phyloP scores from a whole-genome alignment of 176 grass and related monocot genomes.

The Bothriochloa decipiens region DNA sequence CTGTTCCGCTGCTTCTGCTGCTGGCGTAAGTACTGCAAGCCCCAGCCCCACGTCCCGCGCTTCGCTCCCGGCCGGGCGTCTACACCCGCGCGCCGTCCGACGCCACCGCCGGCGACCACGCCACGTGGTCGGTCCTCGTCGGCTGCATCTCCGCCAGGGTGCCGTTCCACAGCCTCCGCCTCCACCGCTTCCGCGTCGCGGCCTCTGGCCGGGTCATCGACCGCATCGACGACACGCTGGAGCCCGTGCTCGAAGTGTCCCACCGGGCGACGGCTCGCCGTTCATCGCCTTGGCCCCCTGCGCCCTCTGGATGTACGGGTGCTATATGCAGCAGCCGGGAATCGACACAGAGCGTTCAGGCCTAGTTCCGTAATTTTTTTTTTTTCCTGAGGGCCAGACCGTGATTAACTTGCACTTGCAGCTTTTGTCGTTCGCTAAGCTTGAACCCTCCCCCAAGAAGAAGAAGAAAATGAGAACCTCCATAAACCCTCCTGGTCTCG shows the following conservation, averaged over 20 bases:
- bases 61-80: neutral
- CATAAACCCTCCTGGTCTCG: too few relatives aligned
- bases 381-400: too few relatives aligned
- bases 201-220: neutral
- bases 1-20: too few relatives aligned
- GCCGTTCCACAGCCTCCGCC: neutral
- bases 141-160: neutral
- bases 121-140: neutral
- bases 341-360: neutral
- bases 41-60: too few relatives aligned
- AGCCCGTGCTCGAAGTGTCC: neutral
- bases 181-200: neutral
- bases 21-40: too few relatives aligned
- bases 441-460: conserved; percentile 22
- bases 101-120: too few relatives aligned
- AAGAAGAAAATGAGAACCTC: neutral
- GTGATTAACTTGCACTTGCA: neutral
- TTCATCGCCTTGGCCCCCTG: too few relatives aligned
- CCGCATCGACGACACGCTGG: neutral
- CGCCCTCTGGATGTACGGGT: too few relatives aligned
- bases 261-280: neutral
- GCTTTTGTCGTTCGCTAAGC: neutral
- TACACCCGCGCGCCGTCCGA: too few relatives aligned
- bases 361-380: neutral
- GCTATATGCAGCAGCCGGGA: too few relatives aligned